Base-by-base conservation (phyloP, 2,329 filamentous ascomycete species). In the Paracoccidioides brasiliensis region DNA sequence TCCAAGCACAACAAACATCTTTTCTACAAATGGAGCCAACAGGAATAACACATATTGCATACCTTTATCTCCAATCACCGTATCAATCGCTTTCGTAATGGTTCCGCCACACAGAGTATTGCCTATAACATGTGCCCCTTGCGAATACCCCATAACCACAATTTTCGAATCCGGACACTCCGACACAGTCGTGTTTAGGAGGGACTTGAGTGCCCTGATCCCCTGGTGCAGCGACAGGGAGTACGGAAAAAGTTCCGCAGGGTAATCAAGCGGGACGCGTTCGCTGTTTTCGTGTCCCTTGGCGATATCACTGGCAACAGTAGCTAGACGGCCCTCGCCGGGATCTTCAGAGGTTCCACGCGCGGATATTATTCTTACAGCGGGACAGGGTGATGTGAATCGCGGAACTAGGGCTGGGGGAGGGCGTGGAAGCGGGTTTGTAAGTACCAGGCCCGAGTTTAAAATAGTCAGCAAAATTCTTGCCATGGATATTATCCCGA, bases 101-200 rank as follows among this genome's bases (percentile, higher is more conserved):
- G 32, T 30, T 5, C 64, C 63, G n/a, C 66, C 66, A 40, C 62
- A 63, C 46, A 69, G 52, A 12, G 62, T 59, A 57, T 69, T 66
- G 2, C 63, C 63, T 49, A 67, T 60, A 30, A 68, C 57, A 51
- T 64, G 61, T 2, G 62, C 67, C 2, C 67, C 67, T 55, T 69
- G 66, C 10, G 64, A 67, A 56, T 68, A 69, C 9, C 67, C 66
- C 35, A 64, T 12, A 33, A 69, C 53, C 6, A 67, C 64, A 12
- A 69, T 57, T 54, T 64, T 63, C 15, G 65, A 59, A 40, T 58
- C 44, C 12, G 65, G 65, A 45, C 67, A 69, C 14, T 56, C 44
- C 8, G 55, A 30, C 12, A 41, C 38, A n/a, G 50, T 28, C 55
- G 54, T 59, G 6, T 57, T 57, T 8, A 65, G 38, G 38, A 60